Evolutionary conservation across 345 rosid species (phyloP).

Genomic region (Sisymbrium irio): DNA sequence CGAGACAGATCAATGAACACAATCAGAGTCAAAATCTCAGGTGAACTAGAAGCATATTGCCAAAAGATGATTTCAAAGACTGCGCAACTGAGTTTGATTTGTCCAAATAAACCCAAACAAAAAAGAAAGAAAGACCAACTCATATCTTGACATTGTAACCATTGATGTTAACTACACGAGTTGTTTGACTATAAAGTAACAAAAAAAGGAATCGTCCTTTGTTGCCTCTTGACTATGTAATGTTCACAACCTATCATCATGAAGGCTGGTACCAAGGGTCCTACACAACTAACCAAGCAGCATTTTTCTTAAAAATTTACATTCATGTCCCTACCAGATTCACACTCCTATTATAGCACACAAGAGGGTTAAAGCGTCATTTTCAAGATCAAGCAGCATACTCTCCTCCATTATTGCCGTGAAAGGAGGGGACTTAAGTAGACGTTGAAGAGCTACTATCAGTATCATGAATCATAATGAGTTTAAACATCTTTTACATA

Average conservation of each 20-base stretch:
- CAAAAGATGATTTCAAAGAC: constrained; percentile 8
- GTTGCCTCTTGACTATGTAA: constrained; percentile 28
- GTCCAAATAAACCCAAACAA: not conserved
- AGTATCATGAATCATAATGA: constrained; percentile 24
- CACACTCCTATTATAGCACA: not conserved
- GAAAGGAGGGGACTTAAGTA: constrained; percentile 40
- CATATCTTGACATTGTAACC: constrained; percentile 8
- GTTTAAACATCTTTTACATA: not conserved
- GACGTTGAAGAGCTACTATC: constrained; percentile 25
- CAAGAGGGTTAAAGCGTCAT: constrained; percentile 40
- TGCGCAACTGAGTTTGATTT: not conserved
- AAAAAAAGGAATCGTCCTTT: constrained; percentile 7
- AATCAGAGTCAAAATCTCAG: constrained; percentile 19
- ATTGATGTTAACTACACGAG: constrained; percentile 23
- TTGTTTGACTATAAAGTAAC: constrained; percentile 24
- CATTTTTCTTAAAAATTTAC: constrained; percentile 27
- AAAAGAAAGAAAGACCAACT: not conserved
- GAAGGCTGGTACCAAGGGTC: constrained; percentile 34
- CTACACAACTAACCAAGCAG: constrained; percentile 33
- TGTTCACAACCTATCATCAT: constrained; percentile 31
- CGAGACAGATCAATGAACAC: not conserved
- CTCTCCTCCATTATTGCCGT: constrained; percentile 58
- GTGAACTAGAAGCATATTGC: not conserved
- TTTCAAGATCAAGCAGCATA: constrained; percentile 18
- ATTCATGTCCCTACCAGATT: constrained; percentile 29